Evolutionary conservation across 352 stramenopile species (phyloP), one percentile per base, ranked within the genome.

Genomic region (Globisporangium cylindrosporum): DNA sequence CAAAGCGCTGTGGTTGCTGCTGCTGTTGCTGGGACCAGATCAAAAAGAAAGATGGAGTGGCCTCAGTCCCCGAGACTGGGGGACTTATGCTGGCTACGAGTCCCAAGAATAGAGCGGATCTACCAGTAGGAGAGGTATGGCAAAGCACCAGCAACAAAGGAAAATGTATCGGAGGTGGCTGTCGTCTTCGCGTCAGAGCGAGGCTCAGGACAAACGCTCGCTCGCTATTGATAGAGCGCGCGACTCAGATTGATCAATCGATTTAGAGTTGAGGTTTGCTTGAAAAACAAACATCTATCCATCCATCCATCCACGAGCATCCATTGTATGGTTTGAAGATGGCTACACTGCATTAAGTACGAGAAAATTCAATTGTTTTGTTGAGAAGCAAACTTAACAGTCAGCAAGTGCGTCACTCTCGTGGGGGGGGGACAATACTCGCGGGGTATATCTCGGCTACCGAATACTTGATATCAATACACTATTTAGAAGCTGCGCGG

Each of bases 161-260:
- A 59, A 20, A 1, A 22, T 20, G 3, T 34, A 34, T 7, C 12
- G 53, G 29, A 12, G 14, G 9, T 4, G 24, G 15, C n/a, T 49
- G 53, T 59, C 54, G 25, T 59, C 54, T 24, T 53, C 3, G 34
- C n/a, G n/a, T 32, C 43, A n/a, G 43, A 51, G 43, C 18, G 18
- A n/a, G 18, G 43, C 43, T 51, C 43, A 51, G 43, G 43, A n/a
- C 43, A 22, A 51, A 51, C 12, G 20, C 43, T 58, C 12, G 24
- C 36, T 15, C 4, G 43, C 48, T 66, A 67, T 67, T 59, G n/a
- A 67, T 67, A 67, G 61, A 49, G 41, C 15, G 34, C 10, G 22
- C n/a, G 14, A 36, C 34, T 48, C 34, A 27, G 9, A n/a, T 62
- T 3, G 56, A 62, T 62, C 57, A 10, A 62, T 22, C 34, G 57